phyloP scores from a whole-genome alignment of 1,139 yeast species.

The Blastobotrys illinoisensis region DNA sequence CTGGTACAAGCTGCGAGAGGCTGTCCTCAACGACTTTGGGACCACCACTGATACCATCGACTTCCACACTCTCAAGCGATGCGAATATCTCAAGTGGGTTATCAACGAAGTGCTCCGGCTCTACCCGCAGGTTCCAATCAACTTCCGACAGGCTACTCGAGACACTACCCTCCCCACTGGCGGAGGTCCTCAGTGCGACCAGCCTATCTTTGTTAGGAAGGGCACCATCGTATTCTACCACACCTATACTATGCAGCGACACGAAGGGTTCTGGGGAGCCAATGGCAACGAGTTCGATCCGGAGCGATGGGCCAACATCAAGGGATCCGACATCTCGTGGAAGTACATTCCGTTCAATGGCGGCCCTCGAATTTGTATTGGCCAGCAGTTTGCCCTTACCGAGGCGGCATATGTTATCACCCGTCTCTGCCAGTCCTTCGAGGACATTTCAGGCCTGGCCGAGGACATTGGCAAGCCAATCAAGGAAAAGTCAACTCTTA shows the following conservation, averaged over 20 bases:
- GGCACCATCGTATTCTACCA: conserved; percentile 44
- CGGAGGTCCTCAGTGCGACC: conserved; percentile 38
- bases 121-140: conserved; percentile 55
- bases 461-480: conserved; percentile 1
- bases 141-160: conserved; percentile 43
- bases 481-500: conserved; percentile 13
- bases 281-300: conserved; percentile 47
- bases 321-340: conserved; percentile 26
- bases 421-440: conserved; percentile 39
- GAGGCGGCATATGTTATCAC: conserved; percentile 47
- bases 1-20: conserved; percentile 25
- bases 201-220: conserved; percentile 44
- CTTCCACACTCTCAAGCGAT: conserved; percentile 48
- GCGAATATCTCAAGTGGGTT: conserved; percentile 46
- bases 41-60: conserved; percentile 26
- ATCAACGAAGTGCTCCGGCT: conserved; percentile 49
- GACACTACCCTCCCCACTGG: conserved; percentile 31
- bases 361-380: conserved; percentile 55
- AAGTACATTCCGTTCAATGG: conserved; percentile 46
- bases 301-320: conserved; percentile 42
- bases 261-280: conserved; percentile 41
- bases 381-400: conserved; percentile 55
- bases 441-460: conserved; percentile 9
- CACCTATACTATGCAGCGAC: conserved; percentile 44
- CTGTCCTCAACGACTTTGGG: conserved; percentile 28